These are phyloP conservation scores for Aspergillus carlsbadensis DNA, from an alignment of 495 filamentous ascomycete species.

Conservation along the genomic window DNA sequence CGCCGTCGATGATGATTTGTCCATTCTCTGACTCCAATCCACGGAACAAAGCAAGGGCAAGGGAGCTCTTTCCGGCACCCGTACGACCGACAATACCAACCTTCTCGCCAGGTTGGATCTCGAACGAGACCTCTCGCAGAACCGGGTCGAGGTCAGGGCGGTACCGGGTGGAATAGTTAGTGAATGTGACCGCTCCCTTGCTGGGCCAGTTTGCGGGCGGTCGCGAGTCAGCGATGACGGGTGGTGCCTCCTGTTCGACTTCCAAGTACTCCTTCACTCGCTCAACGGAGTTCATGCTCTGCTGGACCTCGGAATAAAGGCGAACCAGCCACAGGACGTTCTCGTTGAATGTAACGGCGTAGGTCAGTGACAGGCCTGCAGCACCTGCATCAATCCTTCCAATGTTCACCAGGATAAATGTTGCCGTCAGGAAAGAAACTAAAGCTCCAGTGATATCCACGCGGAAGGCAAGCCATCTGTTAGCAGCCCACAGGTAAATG, in stretches of 20 bases:
- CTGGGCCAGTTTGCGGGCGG: constrained; percentile 82
- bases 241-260: constrained; percentile 86
- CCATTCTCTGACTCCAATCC: constrained; percentile 92
- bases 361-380: constrained; percentile 94
- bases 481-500: constrained; percentile 96
- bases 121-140: constrained; percentile 79
- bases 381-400: constrained; percentile 89
- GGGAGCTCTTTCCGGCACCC: constrained; percentile 94
- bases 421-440: constrained; percentile 91
- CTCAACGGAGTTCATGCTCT: constrained; percentile 99
- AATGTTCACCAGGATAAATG: constrained; percentile 81
- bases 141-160: constrained; percentile 84
- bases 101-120: constrained; percentile 83
- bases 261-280: constrained; percentile 96
- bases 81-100: constrained; percentile 96
- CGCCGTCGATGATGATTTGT: constrained; percentile 83
- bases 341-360: constrained; percentile 96
- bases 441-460: constrained; percentile 89
- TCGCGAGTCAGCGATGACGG: constrained; percentile 74
- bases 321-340: constrained; percentile 97
- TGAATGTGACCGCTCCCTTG: constrained; percentile 82
- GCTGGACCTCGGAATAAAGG: constrained; percentile 92
- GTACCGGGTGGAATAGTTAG: constrained; percentile 85
- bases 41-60: constrained; percentile 94
- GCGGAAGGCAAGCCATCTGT: constrained; percentile 93